These are phyloP conservation scores for Phascolomyces articulosus DNA, from an alignment of 371 early-diverging fungal species.

Conservation along the genomic window DNA sequence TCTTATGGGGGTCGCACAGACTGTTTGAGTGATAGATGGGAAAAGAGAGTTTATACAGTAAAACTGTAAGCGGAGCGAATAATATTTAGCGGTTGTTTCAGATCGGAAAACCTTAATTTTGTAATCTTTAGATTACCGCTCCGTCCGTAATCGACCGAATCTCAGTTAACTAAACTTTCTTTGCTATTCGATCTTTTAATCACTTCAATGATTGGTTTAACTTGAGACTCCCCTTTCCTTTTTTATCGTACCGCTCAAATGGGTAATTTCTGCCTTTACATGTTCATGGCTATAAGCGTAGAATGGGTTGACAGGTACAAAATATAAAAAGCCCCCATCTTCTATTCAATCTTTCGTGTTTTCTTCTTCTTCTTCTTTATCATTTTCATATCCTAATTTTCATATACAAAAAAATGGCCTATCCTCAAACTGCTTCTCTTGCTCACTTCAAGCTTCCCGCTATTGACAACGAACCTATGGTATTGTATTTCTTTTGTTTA, in stretches of 20 bases:
- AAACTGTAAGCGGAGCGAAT: neutral
- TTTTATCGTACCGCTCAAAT: no score
- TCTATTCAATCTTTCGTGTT: neutral
- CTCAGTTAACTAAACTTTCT: conserved; percentile 7
- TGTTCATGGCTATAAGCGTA: no score
- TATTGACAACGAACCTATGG: conserved; percentile 91
- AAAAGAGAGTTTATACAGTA: no score
- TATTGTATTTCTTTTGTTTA: conserved; percentile 20
- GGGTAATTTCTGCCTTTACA: no score
- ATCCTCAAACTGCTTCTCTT: conserved; percentile 53
- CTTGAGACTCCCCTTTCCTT: no score
- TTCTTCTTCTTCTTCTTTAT: neutral
- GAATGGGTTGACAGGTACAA: conserved; percentile 1
- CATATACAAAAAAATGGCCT: neutral
- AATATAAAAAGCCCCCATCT: neutral
- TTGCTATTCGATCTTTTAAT: neutral
- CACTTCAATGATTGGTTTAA: neutral
- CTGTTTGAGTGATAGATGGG: neutral
- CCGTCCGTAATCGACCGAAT: conserved; percentile 11
- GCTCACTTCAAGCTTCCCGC: conserved; percentile 81
- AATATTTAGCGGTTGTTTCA: conserved; percentile 1
- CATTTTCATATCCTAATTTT: neutral
- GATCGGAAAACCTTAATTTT: conserved; percentile 8
- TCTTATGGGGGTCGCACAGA: neutral
- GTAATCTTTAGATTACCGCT: conserved; percentile 6